Evolutionary conservation across 441 rosid species (phyloP).

Genomic region (Pelargonium fulgidum): DNA sequence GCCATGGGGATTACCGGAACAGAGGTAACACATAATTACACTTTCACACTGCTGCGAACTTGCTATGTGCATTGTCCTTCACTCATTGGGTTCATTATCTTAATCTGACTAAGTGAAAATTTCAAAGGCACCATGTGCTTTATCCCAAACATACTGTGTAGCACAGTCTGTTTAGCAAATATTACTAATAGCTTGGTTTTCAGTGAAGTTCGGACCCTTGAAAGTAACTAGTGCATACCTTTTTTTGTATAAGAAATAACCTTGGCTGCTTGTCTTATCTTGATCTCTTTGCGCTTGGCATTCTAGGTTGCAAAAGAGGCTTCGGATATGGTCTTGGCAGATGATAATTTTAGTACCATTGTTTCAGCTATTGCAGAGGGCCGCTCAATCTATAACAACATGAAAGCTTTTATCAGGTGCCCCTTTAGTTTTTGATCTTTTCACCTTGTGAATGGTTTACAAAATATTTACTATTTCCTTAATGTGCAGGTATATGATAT

Average conservation of each 20-base stretch:
- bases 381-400: constrained; percentile 42
- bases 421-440: neutral
- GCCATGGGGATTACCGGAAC: constrained; percentile 52
- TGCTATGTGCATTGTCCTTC: neutral
- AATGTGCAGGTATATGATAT: constrained; percentile 43
- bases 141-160: neutral
- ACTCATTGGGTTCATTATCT: too few species aligned
- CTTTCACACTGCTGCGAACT: too few species aligned
- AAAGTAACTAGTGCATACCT: too few species aligned
- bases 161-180: too few species aligned
- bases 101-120: too few species aligned
- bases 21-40: constrained; percentile 25
- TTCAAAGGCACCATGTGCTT: neutral
- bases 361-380: constrained; percentile 46
- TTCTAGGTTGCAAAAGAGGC: constrained; percentile 49
- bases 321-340: constrained; percentile 48
- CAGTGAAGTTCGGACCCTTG: too few species aligned
- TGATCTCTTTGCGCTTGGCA: neutral
- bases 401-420: constrained; percentile 47
- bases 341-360: constrained; percentile 45
- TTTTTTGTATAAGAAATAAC: too few species aligned
- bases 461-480: neutral
- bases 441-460: neutral
- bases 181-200: too few species aligned
- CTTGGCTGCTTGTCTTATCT: neutral